Evolutionary conservation across 768 basidiomycete genomes (phyloP).

Genomic region (Hortiboletus campestris): DNA sequence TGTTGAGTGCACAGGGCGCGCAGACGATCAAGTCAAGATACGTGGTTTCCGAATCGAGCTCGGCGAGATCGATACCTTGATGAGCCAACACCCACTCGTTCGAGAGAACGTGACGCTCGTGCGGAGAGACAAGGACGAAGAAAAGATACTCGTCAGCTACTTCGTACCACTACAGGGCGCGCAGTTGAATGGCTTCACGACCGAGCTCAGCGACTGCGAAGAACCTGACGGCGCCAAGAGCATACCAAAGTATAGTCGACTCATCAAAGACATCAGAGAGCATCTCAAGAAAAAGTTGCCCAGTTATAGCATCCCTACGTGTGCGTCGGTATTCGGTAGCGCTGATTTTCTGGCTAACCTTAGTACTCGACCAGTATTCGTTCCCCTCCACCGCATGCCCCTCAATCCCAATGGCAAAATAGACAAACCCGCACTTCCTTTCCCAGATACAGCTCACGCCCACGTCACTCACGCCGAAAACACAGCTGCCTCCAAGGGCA

Average conservation of each 20-base stretch:
- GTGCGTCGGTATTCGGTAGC: slow-evolving; percentile 46
- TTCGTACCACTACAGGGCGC: slow-evolving; percentile 85
- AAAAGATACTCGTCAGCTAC: slow-evolving; percentile 97
- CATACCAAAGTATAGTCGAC: slow-evolving; percentile 77
- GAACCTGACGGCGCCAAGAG: slow-evolving; percentile 66
- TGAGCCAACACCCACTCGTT: slow-evolving; percentile 88
- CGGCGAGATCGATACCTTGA: slow-evolving; percentile 95
- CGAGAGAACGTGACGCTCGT: slow-evolving; percentile 99
- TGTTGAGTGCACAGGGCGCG: slow-evolving; percentile 95
- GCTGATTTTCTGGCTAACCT: slow-evolving; percentile 1
- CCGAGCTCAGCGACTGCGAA: slow-evolving; percentile 50
- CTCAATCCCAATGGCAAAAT: slow-evolving; percentile 99
- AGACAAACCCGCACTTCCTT: slow-evolving; percentile 96
- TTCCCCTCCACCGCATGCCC: slow-evolving; percentile 93
- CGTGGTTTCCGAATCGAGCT: slow-evolving; percentile 98
- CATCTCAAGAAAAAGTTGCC: slow-evolving; percentile 97
- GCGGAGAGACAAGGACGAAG: slow-evolving; percentile 96
- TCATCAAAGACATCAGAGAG: slow-evolving; percentile 93
- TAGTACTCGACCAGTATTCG: slow-evolving; percentile 62
- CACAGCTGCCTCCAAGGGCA: slow-evolving; percentile 24
- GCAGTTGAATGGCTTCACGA: slow-evolving; percentile 65
- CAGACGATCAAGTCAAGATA: slow-evolving; percentile 99
- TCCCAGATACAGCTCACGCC: slow-evolving; percentile 89
- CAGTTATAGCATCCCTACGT: slow-evolving; percentile 86
- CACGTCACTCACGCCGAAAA: slow-evolving; percentile 43